Evolutionary conservation across 345 rosid species (phyloP), one percentile per base, ranked within the genome.

Genomic region (Ricinus communis): DNA sequence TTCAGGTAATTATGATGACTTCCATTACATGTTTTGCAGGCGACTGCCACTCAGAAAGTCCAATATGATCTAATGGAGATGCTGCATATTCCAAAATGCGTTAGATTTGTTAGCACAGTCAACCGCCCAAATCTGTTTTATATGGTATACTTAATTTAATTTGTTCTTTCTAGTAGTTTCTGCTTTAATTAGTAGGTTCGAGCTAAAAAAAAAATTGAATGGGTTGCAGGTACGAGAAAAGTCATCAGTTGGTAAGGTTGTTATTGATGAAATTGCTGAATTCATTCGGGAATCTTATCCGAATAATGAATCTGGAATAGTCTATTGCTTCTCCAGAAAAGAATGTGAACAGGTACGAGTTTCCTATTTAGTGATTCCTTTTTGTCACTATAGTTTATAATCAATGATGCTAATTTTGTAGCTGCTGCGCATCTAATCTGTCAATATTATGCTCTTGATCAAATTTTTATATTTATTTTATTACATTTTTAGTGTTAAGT

Each of bases 41-140:
- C 98, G 71, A 94, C 98, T 80, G 98, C 98, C 71, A 94, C 98
- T 59, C 84, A 80, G 78, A 91, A 91, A 77, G 92, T 94, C 70
- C 98, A 94, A 77, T 79, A 77, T 78, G 98, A 94, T 85, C 80
- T 94, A 70, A 90, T 85, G 73, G 91, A 86, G 77, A 94, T 94
- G 97, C 85, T 94, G 63, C 90, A 74, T 75, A 87, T 94, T 77
- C 90, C 93, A 66, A 88, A 85, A 69, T 90, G 91, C 18, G 55
- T 86, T 56, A 94, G 90, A 83, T 94, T 91, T 80, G 88, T 91
- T 66, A 91, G 98, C 87, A 90, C 96, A 36, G 91, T 94, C 82
- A 94, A 94, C 84, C 86, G 97, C 82, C 93, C 98, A 65, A 94
- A 91, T 78, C 95, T 94, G 71, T 90, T 94, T 80, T 94, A 94